A percentile compares a stretch with the other conserved stretches of the same genome.
Evolutionary conservation across 2,329 filamentous ascomycete genomes (phyloP).

Genomic region (Penicillium sp.): DNA sequence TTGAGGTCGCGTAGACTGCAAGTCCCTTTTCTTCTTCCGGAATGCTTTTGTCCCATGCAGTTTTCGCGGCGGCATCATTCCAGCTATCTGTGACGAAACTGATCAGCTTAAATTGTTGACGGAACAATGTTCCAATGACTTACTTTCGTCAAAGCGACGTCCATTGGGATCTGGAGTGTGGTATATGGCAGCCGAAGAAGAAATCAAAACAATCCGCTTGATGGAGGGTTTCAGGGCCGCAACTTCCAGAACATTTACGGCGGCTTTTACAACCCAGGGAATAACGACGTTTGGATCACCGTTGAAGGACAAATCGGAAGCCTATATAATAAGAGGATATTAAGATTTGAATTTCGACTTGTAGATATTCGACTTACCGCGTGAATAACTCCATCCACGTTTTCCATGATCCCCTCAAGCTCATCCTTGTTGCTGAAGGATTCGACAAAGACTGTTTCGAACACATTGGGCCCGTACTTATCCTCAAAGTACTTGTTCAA

Average conservation of each 20-base stretch:
- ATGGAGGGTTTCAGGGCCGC: slow-evolving; percentile 13
- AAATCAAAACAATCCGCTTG: slow-evolving; percentile 11
- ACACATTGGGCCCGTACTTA: slow-evolving; percentile 26
- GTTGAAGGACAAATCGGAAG: slow-evolving; percentile 27
- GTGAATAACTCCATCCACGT: slow-evolving; percentile 27
- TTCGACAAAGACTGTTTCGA: slow-evolving; percentile 40
- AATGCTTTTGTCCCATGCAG: slow-evolving; percentile 31
- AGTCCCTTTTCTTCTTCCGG: slow-evolving; percentile 20
- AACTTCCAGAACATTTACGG: slow-evolving; percentile 33
- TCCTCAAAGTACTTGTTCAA: slow-evolving; percentile 31
- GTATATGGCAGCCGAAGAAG: slow-evolving; percentile 3
- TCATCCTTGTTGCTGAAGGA: slow-evolving; percentile 37
- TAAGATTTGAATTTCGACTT: too few species aligned
- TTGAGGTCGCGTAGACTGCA: slow-evolving; percentile 37
- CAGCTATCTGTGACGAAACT: slow-evolving; percentile 12
- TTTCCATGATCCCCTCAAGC: slow-evolving; percentile 42
- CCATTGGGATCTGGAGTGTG: slow-evolving; percentile 6
- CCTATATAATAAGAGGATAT: neutral
- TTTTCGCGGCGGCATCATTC: slow-evolving; percentile 25
- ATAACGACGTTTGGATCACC: slow-evolving; percentile 45
- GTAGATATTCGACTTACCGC: slow-evolving; percentile 8
- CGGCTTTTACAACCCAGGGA: slow-evolving; percentile 38
- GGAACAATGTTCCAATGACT: neutral
- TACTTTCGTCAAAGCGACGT: slow-evolving; percentile 7
- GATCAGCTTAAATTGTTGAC: neutral